phyloP scores from a whole-genome alignment of 1,284 basidiomycete species.

The Vanrija pseudolonga region DNA sequence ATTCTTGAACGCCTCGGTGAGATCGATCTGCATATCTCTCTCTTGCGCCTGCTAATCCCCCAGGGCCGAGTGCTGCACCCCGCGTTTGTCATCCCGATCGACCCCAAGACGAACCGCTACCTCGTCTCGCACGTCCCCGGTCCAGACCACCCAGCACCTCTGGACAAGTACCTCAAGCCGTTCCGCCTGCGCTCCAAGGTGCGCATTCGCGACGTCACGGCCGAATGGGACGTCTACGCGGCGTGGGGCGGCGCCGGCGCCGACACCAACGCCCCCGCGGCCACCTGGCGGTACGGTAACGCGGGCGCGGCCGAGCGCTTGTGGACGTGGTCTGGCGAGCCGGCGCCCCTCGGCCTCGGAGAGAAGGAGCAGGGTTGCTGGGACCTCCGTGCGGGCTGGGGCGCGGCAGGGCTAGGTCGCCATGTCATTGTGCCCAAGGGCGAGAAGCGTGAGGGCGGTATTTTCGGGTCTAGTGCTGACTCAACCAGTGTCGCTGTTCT shows the following conservation, averaged over 20 bases:
- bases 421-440: constrained; percentile 67
- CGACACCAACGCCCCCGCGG: not conserved
- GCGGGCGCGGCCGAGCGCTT: constrained; percentile 41
- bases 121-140: constrained; percentile 56
- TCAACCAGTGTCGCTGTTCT: not conserved
- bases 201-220: constrained; percentile 68
- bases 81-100: constrained; percentile 69
- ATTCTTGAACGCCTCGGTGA: constrained; percentile 81
- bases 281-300: constrained; percentile 39
- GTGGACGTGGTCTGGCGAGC: constrained; percentile 31
- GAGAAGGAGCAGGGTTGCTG: constrained; percentile 46
- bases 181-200: constrained; percentile 89
- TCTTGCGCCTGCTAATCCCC: not conserved
- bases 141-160: constrained; percentile 69
- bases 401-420: constrained; percentile 64
- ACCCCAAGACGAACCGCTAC: constrained; percentile 24
- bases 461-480: not conserved
- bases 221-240: constrained; percentile 73
- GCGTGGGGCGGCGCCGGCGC: constrained; percentile 59
- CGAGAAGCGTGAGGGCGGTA: constrained; percentile 62
- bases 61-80: constrained; percentile 90
- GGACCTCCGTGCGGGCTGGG: constrained; percentile 63
- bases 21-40: constrained; percentile 23
- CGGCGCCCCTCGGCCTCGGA: constrained; percentile 16
- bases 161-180: constrained; percentile 49